Evolutionary conservation across 1,284 basidiomycete genomes (phyloP), one percentile per base, ranked within the genome.

Genomic region (Cystobasidium slooffiae): DNA sequence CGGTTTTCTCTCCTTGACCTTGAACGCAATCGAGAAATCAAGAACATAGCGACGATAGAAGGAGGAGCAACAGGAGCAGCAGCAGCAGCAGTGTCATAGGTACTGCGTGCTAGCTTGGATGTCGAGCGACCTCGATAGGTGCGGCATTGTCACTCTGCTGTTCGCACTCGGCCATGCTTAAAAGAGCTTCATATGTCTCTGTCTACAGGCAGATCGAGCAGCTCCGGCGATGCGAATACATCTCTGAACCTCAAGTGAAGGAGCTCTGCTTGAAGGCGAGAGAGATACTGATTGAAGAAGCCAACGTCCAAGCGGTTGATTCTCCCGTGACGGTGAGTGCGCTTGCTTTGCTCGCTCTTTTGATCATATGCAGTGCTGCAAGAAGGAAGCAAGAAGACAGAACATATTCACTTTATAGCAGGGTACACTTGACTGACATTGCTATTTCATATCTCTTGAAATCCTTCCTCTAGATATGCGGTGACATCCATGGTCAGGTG

Each of bases 401-500:
- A 9, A 37, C 22, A n/a, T 12, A 59, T 12, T 5, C n/a, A 41
- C 22, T 10, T 16, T 18, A 62, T 61, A 37, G 18, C 22, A 56
- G 31, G 31, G 31, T 31, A 31, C 24, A 47, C 64, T 43, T 61
- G 77, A 68, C 58, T 55, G 55, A 24, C 46, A 16, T 51, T 20
- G 6, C 39, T 43, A 43, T 46, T 24, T 68, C 18, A n/a, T 22
- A 10, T 72, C 44, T 62, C 52, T 52, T 65, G 16, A 16, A 47
- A 43, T 70, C 51, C 39, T 61, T 6, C 39, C 49, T 6, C 22
- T 78, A 94, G 93, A 95, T 99, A 83, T 99, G 97, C 81, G 96
- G 96, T 22, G 97, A 99, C 84, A 99, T 99, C 68, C 96, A 99
- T 81, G 96, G 96, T 12, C 96, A 99, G 82, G 99, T 99, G 49